Conservation (phyloP, 345 rosid species). For the Mercurialis annua region DNA sequence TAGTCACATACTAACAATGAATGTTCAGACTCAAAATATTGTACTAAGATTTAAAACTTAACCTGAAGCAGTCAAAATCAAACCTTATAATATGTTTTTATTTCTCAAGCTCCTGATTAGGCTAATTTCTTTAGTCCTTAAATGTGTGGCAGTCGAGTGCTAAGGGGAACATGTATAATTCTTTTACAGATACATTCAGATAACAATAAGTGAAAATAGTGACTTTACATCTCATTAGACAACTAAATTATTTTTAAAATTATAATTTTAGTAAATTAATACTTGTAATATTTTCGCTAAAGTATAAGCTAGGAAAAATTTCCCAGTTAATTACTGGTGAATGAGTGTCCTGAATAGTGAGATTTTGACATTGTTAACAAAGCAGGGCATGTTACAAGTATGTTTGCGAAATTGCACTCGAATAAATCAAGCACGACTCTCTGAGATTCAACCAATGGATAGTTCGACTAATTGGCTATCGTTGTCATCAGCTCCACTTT, state of each 20-base stretch:
- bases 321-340: too few species aligned
- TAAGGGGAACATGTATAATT: too few species aligned
- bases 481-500: neutral
- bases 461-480: neutral
- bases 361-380: too few species aligned
- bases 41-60: neutral
- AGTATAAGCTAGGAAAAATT: too few species aligned
- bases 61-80: neutral
- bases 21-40: neutral
- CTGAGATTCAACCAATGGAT: neutral
- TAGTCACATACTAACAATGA: too few species aligned
- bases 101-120: neutral
- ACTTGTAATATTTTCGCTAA: too few species aligned
- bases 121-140: neutral
- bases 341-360: too few species aligned
- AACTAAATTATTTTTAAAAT: too few species aligned
- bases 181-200: neutral
- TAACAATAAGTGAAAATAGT: neutral
- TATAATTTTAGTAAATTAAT: too few species aligned
- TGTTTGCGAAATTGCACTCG: neutral
- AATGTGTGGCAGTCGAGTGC: neutral
- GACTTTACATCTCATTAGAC: neutral
- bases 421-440: neutral
- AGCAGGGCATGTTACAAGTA: too few species aligned
- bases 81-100: neutral